phyloP scores from a whole-genome alignment of 1,139 yeast genomes.

The Suhomyces yuchorum region DNA sequence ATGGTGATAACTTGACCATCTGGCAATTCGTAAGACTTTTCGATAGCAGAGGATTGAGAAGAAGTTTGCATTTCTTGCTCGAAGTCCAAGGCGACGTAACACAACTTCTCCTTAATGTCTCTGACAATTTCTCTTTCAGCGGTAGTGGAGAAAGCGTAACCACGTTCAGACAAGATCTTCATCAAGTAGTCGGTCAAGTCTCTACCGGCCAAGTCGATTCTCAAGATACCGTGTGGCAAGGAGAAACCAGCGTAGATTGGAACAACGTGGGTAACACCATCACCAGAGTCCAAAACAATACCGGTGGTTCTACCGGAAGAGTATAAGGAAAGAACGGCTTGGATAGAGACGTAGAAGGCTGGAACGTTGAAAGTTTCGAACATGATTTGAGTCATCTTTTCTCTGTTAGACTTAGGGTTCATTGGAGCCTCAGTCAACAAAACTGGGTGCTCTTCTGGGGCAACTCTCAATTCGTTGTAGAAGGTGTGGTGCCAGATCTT shows the following conservation, averaged over 20 bases:
- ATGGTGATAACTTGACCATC: conserved; percentile 99
- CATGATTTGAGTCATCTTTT: conserved; percentile 98
- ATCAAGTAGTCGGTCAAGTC: conserved; percentile 98
- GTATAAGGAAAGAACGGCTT: conserved; percentile 96
- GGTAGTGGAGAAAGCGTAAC: conserved; percentile 97
- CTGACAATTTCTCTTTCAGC: conserved; percentile 99
- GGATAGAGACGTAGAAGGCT: conserved; percentile 97
- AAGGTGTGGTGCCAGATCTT: conserved; percentile 99
- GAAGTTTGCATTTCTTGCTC: conserved; percentile 99
- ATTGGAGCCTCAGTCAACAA: conserved; percentile 98
- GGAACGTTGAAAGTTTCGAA: conserved; percentile 99
- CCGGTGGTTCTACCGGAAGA: conserved; percentile 99
- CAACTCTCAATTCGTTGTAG: conserved; percentile 97
- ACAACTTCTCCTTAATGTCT: conserved; percentile 98
- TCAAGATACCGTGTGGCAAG: conserved; percentile 96
- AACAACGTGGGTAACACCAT: conserved; percentile 99
- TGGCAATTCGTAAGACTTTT: conserved; percentile 98
- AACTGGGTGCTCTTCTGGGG: conserved; percentile 99
- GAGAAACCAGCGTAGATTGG: conserved; percentile 99
- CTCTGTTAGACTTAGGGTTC: conserved; percentile 99
- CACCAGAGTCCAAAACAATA: conserved; percentile 99
- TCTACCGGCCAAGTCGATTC: conserved; percentile 99
- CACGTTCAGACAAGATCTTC: conserved; percentile 98
- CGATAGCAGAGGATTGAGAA: conserved; percentile 96
- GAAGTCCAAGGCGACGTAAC: conserved; percentile 95